Evolutionary conservation across 352 stramenopile species (phyloP).

Genomic region (Pythium phragmitis): DNA sequence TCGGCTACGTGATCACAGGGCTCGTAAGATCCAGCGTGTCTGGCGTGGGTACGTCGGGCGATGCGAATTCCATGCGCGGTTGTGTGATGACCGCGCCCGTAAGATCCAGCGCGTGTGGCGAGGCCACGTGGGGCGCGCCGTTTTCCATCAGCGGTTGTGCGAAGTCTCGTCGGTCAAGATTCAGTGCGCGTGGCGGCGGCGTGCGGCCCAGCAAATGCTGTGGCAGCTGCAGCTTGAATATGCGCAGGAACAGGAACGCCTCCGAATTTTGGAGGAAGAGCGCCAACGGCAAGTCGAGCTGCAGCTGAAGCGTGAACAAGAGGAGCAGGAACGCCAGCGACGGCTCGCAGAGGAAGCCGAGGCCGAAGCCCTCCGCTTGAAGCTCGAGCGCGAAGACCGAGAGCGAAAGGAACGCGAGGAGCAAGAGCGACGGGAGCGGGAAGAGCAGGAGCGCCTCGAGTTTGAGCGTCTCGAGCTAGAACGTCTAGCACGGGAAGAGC

Average conservation of each 20-base stretch:
- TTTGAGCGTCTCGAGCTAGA: conserved; percentile 15
- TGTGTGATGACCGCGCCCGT: conserved; percentile 37
- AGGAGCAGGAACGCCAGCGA: conserved; percentile 30
- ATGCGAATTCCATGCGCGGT: conserved; percentile 15
- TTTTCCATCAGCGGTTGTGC: conserved; percentile 16
- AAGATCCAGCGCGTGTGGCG: conserved; percentile 58
- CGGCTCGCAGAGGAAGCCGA: conserved; percentile 19
- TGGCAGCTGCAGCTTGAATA: conserved; percentile 28
- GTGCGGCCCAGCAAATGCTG: conserved; percentile 39
- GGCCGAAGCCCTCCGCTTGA: conserved; percentile 8
- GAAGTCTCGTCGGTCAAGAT: conserved; percentile 35
- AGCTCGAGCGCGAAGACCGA: conserved; percentile 32
- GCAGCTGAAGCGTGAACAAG: conserved; percentile 35
- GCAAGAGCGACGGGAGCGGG: not conserved
- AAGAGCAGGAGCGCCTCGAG: conserved; percentile 12
- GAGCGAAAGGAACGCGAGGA: conserved; percentile 24
- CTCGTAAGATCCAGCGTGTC: conserved; percentile 32
- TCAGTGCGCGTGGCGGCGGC: conserved; percentile 51
- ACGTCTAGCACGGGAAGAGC: conserved; percentile 1
- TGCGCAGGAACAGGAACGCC: conserved; percentile 32
- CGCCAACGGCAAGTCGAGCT: conserved; percentile 34
- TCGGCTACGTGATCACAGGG: conserved; percentile 38
- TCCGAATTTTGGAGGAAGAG: conserved; percentile 28
- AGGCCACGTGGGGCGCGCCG: conserved; percentile 21
- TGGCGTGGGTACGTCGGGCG: conserved; percentile 37